Evolutionary conservation across 352 stramenopile species (phyloP).

Genomic region (Phytophthora citrophthora): DNA sequence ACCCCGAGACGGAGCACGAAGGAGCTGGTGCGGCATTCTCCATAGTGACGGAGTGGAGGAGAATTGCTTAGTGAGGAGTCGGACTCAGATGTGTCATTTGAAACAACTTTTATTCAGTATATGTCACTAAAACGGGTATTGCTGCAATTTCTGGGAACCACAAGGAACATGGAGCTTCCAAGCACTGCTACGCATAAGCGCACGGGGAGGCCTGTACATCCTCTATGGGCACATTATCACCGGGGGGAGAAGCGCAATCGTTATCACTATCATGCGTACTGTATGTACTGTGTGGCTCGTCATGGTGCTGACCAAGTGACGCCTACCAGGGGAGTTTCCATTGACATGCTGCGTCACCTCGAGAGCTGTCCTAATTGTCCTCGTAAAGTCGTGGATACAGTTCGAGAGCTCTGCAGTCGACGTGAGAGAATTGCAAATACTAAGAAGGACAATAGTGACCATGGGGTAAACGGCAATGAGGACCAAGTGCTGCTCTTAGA

Average conservation of each 20-base stretch:
- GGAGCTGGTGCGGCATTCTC: slow-evolving; percentile 39
- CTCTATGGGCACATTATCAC: slow-evolving; percentile 84
- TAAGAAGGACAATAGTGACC: slow-evolving; percentile 25
- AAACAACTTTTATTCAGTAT: not conserved
- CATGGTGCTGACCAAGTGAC: slow-evolving; percentile 60
- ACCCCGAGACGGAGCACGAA: slow-evolving; percentile 48
- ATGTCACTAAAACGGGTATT: slow-evolving; percentile 30
- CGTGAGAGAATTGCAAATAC: slow-evolving; percentile 42
- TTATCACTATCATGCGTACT: slow-evolving; percentile 88
- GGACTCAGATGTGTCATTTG: slow-evolving; percentile 1
- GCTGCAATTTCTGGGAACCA: not conserved
- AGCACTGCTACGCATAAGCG: slow-evolving; percentile 45
- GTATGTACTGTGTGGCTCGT: slow-evolving; percentile 75
- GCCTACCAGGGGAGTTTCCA: slow-evolving; percentile 77
- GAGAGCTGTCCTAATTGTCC: slow-evolving; percentile 77
- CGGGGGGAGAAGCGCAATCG: slow-evolving; percentile 86
- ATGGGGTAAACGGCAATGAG: not conserved
- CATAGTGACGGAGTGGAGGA: slow-evolving; percentile 32
- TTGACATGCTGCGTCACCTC: slow-evolving; percentile 84
- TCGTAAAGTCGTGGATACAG: slow-evolving; percentile 59
- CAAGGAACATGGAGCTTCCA: slow-evolving; percentile 14
- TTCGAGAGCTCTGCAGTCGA: slow-evolving; percentile 64
- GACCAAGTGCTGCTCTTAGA: slow-evolving; percentile 39
- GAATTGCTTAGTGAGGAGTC: slow-evolving; percentile 22
- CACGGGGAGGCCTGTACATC: slow-evolving; percentile 74